Conservation (phyloP, 192 early-diverging fungal genomes). For the Umbelopsis sp. region DNA sequence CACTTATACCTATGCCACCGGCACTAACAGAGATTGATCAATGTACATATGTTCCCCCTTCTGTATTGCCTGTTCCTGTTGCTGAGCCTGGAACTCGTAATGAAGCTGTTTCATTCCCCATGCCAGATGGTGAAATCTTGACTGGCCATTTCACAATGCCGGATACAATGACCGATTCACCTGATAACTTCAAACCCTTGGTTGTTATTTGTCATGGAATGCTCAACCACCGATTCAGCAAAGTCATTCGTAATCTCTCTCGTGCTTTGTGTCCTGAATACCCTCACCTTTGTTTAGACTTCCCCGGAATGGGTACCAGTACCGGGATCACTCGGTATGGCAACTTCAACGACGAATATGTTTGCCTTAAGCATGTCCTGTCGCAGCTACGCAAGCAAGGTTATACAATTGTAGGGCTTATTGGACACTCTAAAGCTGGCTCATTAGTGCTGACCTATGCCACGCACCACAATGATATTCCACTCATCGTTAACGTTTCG, state of each 20-base stretch:
- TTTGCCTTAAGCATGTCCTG: slow-evolving; percentile 45
- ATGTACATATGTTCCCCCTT: background rate
- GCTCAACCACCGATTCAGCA: slow-evolving; percentile 45
- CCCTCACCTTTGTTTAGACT: slow-evolving; percentile 51
- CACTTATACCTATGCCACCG: background rate
- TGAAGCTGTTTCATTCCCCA: background rate
- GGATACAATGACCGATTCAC: background rate
- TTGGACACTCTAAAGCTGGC: slow-evolving; percentile 60
- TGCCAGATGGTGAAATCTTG: slow-evolving; percentile 5
- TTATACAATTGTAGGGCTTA: slow-evolving; percentile 35
- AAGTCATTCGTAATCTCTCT: slow-evolving; percentile 26
- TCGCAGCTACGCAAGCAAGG: slow-evolving; percentile 21
- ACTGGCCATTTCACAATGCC: slow-evolving; percentile 7
- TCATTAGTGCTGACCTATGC: slow-evolving; percentile 52
- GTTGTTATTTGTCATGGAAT: slow-evolving; percentile 59
- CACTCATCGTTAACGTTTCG: slow-evolving; percentile 46
- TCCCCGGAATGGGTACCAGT: slow-evolving; percentile 58
- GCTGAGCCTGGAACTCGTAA: slow-evolving; percentile 1
- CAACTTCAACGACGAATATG: slow-evolving; percentile 54
- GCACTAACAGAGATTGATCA: slow-evolving; percentile 2
- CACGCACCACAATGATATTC: slow-evolving; percentile 36
- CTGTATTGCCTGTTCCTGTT: background rate
- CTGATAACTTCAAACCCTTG: slow-evolving; percentile 5
- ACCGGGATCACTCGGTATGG: slow-evolving; percentile 55
- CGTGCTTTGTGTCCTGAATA: slow-evolving; percentile 27